These are phyloP conservation scores for Fraxinus platypoda DNA, from an alignment of 305 asterid species.

Conservation along the genomic window DNA sequence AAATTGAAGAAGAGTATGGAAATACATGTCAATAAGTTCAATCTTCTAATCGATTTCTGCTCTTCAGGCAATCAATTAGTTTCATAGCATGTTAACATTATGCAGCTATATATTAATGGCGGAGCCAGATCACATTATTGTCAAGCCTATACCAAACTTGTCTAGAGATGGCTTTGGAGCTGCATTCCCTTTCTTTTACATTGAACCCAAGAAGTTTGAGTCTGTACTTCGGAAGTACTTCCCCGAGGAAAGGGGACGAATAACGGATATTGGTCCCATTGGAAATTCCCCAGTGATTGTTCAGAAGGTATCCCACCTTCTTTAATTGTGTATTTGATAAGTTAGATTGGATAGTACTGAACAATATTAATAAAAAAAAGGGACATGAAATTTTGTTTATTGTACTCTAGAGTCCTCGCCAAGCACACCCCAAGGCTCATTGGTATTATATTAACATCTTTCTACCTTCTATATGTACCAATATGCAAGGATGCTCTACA, in stretches of 20 bases:
- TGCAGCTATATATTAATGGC: conserved; percentile 85
- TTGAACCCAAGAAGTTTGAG: conserved; percentile 86
- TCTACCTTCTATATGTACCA: neutral
- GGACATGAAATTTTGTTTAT: neutral
- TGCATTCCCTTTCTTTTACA: conserved; percentile 92
- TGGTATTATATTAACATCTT: neutral
- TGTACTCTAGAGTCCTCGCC: neutral
- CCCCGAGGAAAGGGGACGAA: conserved; percentile 72
- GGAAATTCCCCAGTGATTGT: conserved; percentile 96
- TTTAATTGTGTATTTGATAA: neutral
- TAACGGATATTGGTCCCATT: conserved; percentile 81
- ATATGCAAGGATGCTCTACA: conserved; percentile 48
- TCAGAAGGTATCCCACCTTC: conserved; percentile 57
- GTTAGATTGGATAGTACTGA: neutral
- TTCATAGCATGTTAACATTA: neutral
- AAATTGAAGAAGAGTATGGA: conserved; percentile 75
- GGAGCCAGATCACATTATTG: conserved; percentile 31
- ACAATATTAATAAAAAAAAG: neutral
- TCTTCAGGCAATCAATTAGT: neutral
- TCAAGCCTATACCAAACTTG: conserved; percentile 88
- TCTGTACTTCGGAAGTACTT: conserved; percentile 61
- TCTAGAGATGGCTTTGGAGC: conserved; percentile 70
- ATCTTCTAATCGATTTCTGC: conserved; percentile 6
- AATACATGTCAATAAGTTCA: neutral
- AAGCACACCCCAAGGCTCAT: neutral